Base-by-base conservation (phyloP, 2,329 filamentous ascomycete genomes). In the Blastomyces gilchristii region DNA sequence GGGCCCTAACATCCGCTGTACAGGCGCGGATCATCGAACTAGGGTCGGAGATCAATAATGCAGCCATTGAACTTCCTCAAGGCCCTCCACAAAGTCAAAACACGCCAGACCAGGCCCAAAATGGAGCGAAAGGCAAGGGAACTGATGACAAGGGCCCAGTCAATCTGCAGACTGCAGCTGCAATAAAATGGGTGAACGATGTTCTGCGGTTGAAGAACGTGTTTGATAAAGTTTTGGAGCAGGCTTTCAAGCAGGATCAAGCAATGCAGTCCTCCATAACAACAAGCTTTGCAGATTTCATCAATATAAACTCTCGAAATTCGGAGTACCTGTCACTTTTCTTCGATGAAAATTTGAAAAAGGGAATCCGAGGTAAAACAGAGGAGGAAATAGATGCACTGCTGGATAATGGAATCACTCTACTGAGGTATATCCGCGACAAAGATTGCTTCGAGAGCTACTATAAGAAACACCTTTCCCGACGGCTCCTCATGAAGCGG, bases 401-500 rank as follows among this genome's bases (percentile, higher is more conserved):
- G 0, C 80, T 97, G 50, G 92, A 97, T 64, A 96, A 94, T 72
- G 92, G 92, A 14, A 95, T 96, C 65, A 85, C 88, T 0, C 80
- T 99, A 7, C 83, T 99, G 61, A 87, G 91, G 56, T 97, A 96
- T 69, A 84, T 99, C 47, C 85, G 87, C 62, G 93, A 97, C 71
- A 94, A 93, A 76, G 94, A 99, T 73, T 82, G 96, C 68, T 97
- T 99, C 71, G 93, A 99, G 78, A 86, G 89, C 4, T 99, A 99
- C 75, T 97, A 99, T 80, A 96, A 97, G 80, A 96, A 96, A 73
- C 94, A 99, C 76, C 82, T 99, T 31, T 93, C 90, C 54, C 88
- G 90, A 64, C 86, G 94, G 60, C 79, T 99, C 52, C 80, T 99
- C 22, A 90, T 94, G 77, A 90, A 88, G 72, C 95, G 94, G 70